These are phyloP conservation scores for Saccharum spontaneum DNA, from an alignment of 176 grass and related monocot genomes.

Conservation along the genomic window DNA sequence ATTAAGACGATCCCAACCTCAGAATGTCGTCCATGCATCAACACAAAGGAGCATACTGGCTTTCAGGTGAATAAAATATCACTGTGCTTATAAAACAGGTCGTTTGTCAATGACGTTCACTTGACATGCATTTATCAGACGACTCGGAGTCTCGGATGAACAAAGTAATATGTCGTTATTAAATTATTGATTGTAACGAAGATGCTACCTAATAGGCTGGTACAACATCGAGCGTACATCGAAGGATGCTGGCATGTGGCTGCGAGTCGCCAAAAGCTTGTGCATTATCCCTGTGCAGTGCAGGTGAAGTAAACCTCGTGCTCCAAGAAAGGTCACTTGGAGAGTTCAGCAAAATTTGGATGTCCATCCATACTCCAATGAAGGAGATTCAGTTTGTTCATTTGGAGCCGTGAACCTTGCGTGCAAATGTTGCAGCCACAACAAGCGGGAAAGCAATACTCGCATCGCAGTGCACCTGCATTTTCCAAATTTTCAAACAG, in stretches of 20 bases:
- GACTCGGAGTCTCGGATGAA: too few relatives aligned
- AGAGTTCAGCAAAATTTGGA: background rate
- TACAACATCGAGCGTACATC: background rate
- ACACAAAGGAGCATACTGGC: background rate
- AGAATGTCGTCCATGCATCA: background rate
- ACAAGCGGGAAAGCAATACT: constrained; percentile 84
- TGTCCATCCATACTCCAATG: background rate
- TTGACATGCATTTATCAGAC: background rate
- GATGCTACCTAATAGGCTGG: background rate
- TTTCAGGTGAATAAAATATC: background rate
- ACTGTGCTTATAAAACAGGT: background rate
- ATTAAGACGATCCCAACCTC: too few relatives aligned
- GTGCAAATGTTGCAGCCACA: constrained; percentile 81
- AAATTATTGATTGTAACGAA: background rate
- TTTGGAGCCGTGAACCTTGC: constrained; percentile 35
- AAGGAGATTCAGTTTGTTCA: background rate
- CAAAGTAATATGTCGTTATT: background rate
- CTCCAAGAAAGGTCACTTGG: background rate
- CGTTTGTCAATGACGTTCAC: background rate
- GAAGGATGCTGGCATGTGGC: background rate
- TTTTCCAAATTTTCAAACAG: constrained; percentile 20
- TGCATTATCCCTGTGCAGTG: background rate
- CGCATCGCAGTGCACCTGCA: constrained; percentile 90
- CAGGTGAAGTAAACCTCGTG: background rate
- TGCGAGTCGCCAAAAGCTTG: background rate